These are phyloP conservation scores for Sporothrix schenckii DNA, from an alignment of 2,329 filamentous ascomycete genomes.

Conservation along the genomic window DNA sequence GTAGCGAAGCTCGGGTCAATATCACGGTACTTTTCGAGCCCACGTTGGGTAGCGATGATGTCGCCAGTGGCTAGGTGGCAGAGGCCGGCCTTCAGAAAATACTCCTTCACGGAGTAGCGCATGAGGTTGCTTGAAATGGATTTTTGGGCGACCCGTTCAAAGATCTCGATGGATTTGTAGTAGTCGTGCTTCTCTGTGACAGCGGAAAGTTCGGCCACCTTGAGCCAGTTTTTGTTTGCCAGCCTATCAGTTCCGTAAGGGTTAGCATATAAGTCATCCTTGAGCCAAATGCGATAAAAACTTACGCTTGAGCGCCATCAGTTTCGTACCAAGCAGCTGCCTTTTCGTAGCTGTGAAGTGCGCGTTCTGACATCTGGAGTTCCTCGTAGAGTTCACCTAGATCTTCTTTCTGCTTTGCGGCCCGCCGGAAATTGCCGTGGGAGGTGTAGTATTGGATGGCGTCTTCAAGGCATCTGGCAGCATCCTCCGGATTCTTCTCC, in stretches of 20 bases:
- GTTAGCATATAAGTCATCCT: background rate
- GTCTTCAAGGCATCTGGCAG: constrained; percentile 74
- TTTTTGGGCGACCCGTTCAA: constrained; percentile 77
- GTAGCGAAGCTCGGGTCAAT: constrained; percentile 75
- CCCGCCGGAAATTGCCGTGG: constrained; percentile 88
- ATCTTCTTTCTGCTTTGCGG: constrained; percentile 87
- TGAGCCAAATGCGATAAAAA: background rate
- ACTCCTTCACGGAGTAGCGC: constrained; percentile 93
- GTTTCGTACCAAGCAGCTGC: constrained; percentile 88
- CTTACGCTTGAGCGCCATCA: constrained; percentile 78
- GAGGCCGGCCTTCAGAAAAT: constrained; percentile 90
- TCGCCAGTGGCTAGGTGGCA: constrained; percentile 79
- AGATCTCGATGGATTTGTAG: constrained; percentile 77
- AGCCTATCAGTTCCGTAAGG: constrained; percentile 56
- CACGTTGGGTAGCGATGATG: constrained; percentile 74
- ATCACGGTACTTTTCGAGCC: constrained; percentile 79
- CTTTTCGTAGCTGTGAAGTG: constrained; percentile 80
- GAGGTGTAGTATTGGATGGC: constrained; percentile 84
- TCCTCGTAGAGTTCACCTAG: constrained; percentile 88
- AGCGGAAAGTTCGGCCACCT: constrained; percentile 85
- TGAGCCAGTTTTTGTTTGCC: constrained; percentile 91
- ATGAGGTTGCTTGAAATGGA: constrained; percentile 88
- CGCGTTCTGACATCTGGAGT: constrained; percentile 74
- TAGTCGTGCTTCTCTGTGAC: constrained; percentile 71
- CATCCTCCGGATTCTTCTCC: constrained; percentile 80